These are phyloP conservation scores for Hylodesmum podocarpum DNA, from an alignment of 306 rosid species.

Conservation along the genomic window DNA sequence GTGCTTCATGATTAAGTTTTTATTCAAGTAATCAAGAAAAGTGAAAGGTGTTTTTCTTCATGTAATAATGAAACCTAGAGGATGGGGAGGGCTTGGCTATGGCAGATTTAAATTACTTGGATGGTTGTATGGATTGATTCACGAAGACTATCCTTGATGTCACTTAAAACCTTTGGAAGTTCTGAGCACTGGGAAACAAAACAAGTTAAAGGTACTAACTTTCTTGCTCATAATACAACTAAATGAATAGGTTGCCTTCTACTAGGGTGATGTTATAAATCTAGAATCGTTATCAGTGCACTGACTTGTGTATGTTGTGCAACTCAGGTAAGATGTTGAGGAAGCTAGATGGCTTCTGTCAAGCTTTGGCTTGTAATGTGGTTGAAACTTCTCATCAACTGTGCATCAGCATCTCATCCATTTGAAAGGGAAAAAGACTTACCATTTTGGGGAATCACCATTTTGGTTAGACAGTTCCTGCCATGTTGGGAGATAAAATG, in stretches of 20 bases:
- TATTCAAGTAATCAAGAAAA: not conserved
- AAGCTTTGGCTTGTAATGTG: not conserved
- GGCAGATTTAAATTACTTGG: not conserved
- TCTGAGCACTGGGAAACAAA: not conserved
- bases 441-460: not conserved
- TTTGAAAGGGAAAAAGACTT: slow-evolving; percentile 6
- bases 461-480: not conserved
- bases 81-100: not conserved
- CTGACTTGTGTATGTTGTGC: not conserved
- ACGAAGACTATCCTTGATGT: not conserved
- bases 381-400: not conserved
- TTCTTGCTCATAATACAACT: not conserved
- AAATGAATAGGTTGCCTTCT: slow-evolving; percentile 1
- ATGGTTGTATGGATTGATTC: not conserved
- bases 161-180: not conserved
- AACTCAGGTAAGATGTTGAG: slow-evolving; percentile 19
- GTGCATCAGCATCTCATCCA: not conserved
- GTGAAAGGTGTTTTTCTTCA: not conserved
- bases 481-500: not conserved
- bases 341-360: slow-evolving; percentile 13
- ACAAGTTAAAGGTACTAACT: slow-evolving; percentile 13
- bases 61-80: not conserved
- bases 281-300: not conserved
- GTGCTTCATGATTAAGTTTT: slow-evolving; percentile 5
- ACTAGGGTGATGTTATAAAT: slow-evolving; percentile 1